phyloP scores from a whole-genome alignment of 192 early-diverging fungal genomes.

The Ramicandelaber brevisporus region DNA sequence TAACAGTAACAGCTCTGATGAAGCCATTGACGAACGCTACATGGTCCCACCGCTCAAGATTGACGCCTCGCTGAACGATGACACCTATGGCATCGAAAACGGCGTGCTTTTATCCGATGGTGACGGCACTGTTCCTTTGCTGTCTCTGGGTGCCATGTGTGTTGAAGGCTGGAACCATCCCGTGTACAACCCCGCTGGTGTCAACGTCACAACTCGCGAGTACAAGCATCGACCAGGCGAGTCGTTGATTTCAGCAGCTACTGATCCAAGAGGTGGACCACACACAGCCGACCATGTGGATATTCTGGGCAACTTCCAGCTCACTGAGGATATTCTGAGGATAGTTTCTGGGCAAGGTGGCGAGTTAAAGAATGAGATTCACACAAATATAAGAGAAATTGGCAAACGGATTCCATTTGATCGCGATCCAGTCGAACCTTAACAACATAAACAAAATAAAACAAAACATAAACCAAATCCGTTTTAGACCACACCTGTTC shows the following conservation, averaged over 20 bases:
- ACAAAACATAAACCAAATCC: no score
- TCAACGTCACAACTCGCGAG: conserved; percentile 45
- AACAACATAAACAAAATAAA: no score
- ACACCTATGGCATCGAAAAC: conserved; percentile 29
- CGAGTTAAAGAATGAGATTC: conserved; percentile 10
- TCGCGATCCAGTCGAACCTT: no score
- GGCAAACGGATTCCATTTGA: conserved; percentile 5
- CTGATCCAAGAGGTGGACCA: conserved; percentile 45
- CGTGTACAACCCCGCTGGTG: conserved; percentile 55
- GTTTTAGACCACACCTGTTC: no score
- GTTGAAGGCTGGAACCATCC: conserved; percentile 51
- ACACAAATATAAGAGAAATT: conserved; percentile 17
- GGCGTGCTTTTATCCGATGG: conserved; percentile 22
- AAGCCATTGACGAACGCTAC: no score
- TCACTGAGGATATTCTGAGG: conserved; percentile 28
- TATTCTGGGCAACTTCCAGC: conserved; percentile 55
- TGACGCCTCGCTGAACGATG: conserved; percentile 22
- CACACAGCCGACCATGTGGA: conserved; percentile 66
- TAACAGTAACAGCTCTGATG: no score
- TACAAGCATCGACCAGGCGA: conserved; percentile 27
- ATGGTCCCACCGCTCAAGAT: conserved; percentile 13
- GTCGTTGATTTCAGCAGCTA: conserved; percentile 21
- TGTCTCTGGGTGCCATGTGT: conserved; percentile 79
- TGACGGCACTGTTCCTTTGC: conserved; percentile 68
- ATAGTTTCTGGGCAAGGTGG: conserved; percentile 20